Conservation (phyloP, 164 flowering plant genomes). For the Aristolochia californica region DNA sequence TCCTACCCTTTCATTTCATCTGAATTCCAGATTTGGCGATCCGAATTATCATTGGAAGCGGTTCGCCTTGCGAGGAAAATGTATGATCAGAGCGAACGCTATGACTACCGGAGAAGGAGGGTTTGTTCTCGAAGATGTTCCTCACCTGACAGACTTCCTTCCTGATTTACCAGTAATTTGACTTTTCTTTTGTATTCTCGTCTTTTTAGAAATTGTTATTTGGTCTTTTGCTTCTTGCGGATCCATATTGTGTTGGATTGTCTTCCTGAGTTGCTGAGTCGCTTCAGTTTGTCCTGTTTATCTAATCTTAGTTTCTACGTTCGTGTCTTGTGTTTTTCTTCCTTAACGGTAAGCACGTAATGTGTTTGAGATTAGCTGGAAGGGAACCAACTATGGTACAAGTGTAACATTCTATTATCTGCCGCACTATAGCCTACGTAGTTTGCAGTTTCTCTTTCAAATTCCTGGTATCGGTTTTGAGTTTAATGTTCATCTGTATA, state of each 20-base stretch:
- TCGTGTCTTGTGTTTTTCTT: no score
- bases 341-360: background rate
- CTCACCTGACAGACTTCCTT: slow-evolving; percentile 8
- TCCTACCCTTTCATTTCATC: background rate
- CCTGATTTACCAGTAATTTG: slow-evolving; percentile 3
- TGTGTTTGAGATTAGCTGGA: background rate
- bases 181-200: background rate
- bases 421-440: no score
- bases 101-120: slow-evolving; percentile 2
- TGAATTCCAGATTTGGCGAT: background rate
- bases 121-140: slow-evolving; percentile 9
- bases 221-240: no score
- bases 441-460: background rate
- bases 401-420: background rate
- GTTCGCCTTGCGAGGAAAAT: background rate
- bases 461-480: background rate
- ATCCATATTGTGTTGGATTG: no score
- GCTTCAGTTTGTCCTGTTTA: no score
- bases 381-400: background rate
- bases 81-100: background rate
- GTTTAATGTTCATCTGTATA: background rate
- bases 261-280: no score
- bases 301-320: no score
- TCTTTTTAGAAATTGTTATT: background rate
- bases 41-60: background rate